Evolutionary conservation across 768 basidiomycete genomes (phyloP).

Genomic region (Mycena alexandri): DNA sequence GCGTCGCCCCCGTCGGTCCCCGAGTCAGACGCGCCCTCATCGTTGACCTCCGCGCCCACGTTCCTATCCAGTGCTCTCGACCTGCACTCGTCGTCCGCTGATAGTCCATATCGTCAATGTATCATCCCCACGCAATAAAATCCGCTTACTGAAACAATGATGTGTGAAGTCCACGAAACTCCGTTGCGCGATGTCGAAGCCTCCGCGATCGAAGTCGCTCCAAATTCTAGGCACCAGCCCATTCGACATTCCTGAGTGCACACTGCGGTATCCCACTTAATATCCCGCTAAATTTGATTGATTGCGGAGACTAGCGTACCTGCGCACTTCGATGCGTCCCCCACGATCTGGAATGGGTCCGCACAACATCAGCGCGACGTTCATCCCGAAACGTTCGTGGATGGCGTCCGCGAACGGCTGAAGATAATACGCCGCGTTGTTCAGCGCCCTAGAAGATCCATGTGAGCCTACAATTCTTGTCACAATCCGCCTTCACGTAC

Average conservation of each 20-base stretch:
- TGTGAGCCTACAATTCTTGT: neutral
- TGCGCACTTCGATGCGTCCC: conserved; percentile 3
- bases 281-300: too few relatives aligned
- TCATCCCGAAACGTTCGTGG: conserved; percentile 9
- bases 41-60: neutral
- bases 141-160: neutral
- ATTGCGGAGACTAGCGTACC: too few relatives aligned
- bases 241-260: neutral
- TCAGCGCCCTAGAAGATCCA: neutral
- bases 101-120: neutral
- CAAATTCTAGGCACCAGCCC: neutral
- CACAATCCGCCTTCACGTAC: neutral
- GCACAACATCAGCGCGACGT: neutral
- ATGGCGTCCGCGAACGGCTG: neutral
- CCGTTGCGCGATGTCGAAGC: neutral
- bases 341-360: conserved; percentile 6
- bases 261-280: too few relatives aligned
- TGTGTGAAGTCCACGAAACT: neutral
- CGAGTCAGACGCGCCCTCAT: too few relatives aligned
- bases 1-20: too few relatives aligned
- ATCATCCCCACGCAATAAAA: neutral
- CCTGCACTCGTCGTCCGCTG: neutral
- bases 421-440: neutral
- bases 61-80: neutral
- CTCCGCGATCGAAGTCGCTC: neutral